Conservation (phyloP, 2,329 filamentous ascomycete species). For the Monosporascus sp. region DNA sequence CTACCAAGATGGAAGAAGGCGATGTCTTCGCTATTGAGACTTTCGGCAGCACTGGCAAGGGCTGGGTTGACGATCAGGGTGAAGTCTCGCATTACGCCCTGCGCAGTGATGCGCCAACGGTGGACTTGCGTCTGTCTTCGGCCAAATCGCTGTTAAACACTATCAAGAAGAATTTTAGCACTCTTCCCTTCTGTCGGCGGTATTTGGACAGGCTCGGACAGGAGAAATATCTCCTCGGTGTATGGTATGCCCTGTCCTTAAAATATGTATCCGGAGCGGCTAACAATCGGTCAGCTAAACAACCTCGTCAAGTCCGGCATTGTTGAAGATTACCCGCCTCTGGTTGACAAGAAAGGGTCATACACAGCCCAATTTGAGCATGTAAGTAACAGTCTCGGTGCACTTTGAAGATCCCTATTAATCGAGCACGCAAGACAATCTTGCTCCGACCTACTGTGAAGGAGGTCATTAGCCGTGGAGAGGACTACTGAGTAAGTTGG, state of each 20-base stretch:
- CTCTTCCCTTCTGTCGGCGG: conserved; percentile 81
- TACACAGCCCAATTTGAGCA: conserved; percentile 95
- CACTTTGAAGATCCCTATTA: too few relatives aligned
- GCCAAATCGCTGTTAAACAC: conserved; percentile 80
- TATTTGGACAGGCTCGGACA: conserved; percentile 91
- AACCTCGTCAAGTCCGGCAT: conserved; percentile 77
- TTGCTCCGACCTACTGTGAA: too few relatives aligned
- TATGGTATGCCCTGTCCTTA: conserved; percentile 28
- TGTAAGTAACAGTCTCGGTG: conserved; percentile 48
- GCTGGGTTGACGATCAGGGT: conserved; percentile 80
- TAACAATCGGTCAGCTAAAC: conserved; percentile 60
- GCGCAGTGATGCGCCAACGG: conserved; percentile 65
- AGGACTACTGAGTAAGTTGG: too few relatives aligned
- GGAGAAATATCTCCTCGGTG: conserved; percentile 87
- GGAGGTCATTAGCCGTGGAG: too few relatives aligned
- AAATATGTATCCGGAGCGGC: neutral
- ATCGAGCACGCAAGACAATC: too few relatives aligned
- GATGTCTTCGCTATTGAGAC: conserved; percentile 95
- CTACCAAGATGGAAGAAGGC: conserved; percentile 96
- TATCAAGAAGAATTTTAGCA: conserved; percentile 96
- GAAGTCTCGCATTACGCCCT: conserved; percentile 88
- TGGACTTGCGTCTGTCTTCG: conserved; percentile 70
- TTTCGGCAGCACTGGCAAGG: conserved; percentile 88
- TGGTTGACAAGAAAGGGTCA: conserved; percentile 88
- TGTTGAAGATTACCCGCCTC: conserved; percentile 83